Conservation (phyloP, 768 basidiomycete species). For the Lepiota brunneoincarnata region DNA sequence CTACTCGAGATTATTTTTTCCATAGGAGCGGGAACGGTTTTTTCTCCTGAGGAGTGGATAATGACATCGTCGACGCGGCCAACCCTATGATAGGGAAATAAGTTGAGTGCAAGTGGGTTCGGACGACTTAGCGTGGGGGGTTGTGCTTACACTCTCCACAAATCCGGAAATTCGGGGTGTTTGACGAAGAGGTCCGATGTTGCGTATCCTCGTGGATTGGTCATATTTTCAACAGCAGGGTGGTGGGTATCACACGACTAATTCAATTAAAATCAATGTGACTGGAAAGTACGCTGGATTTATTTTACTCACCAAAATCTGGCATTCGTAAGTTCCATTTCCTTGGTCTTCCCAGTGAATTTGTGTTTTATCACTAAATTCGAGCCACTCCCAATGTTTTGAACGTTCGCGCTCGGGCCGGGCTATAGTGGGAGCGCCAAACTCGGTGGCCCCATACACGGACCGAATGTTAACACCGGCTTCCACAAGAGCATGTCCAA, state of each 20-base stretch:
- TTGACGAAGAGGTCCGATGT: slow-evolving; percentile 31
- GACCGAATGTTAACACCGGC: too few species aligned
- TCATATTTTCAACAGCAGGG: slow-evolving; percentile 23
- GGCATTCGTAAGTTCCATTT: slow-evolving; percentile 32
- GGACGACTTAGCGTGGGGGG: too few species aligned
- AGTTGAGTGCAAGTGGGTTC: too few species aligned
- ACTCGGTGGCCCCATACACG: too few species aligned
- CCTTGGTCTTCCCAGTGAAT: slow-evolving; percentile 30
- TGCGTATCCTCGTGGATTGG: slow-evolving; percentile 31
- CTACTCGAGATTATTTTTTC: slow-evolving; percentile 24
- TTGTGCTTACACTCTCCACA: too few species aligned
- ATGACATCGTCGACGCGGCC: slow-evolving; percentile 40
- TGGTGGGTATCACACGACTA: slow-evolving; percentile 24
- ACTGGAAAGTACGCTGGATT: background rate
- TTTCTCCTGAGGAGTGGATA: slow-evolving; percentile 33
- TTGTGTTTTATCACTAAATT: slow-evolving; percentile 19
- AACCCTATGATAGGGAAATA: slow-evolving; percentile 25
- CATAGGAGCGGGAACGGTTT: slow-evolving; percentile 34
- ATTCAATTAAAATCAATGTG: background rate
- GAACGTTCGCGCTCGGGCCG: slow-evolving; percentile 23
- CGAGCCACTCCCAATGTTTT: slow-evolving; percentile 27
- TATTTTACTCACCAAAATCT: slow-evolving; percentile 27
- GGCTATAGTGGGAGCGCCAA: too few species aligned
- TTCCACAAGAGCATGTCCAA: too few species aligned
- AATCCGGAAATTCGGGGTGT: too few species aligned